Conservation (phyloP, 164 flowering plant species). For the Houttuynia cordata region DNA sequence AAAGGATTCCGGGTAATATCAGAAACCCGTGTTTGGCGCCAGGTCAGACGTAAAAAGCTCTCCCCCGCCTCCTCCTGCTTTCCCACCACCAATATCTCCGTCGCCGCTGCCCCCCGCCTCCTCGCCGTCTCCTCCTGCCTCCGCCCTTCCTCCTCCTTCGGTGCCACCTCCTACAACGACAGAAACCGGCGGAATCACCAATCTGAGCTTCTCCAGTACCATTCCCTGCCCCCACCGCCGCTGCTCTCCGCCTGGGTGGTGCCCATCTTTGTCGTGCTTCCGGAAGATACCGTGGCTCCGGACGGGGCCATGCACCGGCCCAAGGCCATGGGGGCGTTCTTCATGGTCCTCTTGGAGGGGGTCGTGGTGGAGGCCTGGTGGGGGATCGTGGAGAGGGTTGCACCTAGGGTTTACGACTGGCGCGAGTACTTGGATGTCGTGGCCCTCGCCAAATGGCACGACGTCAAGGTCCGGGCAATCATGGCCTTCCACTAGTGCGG, state of each 20-base stretch:
- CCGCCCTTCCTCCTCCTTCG: conserved; percentile 25
- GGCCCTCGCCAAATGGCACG: conserved; percentile 25
- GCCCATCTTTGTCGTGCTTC: conserved; percentile 48
- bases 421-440: conserved; percentile 46
- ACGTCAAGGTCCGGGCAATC: conserved; percentile 55
- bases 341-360: too few species aligned
- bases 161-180: conserved; percentile 6
- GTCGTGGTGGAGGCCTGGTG: conserved; percentile 72
- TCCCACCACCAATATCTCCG: too few species aligned
- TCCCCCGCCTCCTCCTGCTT: too few species aligned
- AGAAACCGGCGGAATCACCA: conserved; percentile 15
- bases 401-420: conserved; percentile 51
- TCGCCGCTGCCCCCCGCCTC: too few species aligned
- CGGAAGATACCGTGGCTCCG: conserved; percentile 23
- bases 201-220: conserved; percentile 31
- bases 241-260: conserved; percentile 15
- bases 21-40: too few species aligned
- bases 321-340: conserved; percentile 38
- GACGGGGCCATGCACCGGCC: conserved; percentile 19
- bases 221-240: conserved; percentile 12
- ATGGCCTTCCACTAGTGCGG: conserved; percentile 66
- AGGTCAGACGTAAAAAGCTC: too few species aligned
- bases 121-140: too few species aligned
- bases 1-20: too few species aligned
- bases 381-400: conserved; percentile 61